Evolutionary conservation across 768 basidiomycete species (phyloP).

Genomic region (Crassisporium funariophilum): DNA sequence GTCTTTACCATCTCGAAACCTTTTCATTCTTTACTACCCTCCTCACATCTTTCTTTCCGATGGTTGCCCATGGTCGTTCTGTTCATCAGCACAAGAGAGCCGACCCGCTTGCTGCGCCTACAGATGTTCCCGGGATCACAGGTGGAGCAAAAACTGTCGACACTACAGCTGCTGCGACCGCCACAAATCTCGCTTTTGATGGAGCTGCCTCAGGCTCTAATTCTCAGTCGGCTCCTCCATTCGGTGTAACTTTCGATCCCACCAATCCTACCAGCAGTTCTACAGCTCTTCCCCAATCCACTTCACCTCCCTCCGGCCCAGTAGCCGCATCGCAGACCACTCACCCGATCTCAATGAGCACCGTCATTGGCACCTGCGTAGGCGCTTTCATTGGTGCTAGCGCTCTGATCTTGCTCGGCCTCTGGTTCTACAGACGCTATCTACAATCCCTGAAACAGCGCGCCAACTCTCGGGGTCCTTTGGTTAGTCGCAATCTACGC

Average conservation of each 20-base stretch:
- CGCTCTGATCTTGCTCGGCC: conserved; percentile 50
- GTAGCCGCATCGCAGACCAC: conserved; percentile 12
- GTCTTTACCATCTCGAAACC: conserved; percentile 22
- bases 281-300: conserved; percentile 1
- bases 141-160: conserved; percentile 11
- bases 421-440: conserved; percentile 59
- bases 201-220: conserved; percentile 10
- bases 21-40: conserved; percentile 11
- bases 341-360: conserved; percentile 25
- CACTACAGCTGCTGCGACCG: conserved; percentile 17
- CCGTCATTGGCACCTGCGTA: conserved; percentile 65
- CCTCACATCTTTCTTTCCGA: conserved; percentile 10
- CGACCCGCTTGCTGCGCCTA: conserved; percentile 17
- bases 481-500: conserved; percentile 39
- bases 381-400: conserved; percentile 59
- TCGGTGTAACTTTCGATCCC: conserved; percentile 5
- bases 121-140: conserved; percentile 18
- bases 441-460: conserved; percentile 40
- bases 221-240: conserved; percentile 11
- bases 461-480: conserved; percentile 27
- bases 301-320: conserved; percentile 10
- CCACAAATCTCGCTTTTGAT: conserved; percentile 18
- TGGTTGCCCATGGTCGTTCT: conserved; percentile 24
- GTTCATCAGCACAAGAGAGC: conserved; percentile 16
- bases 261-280: conserved; percentile 4